Evolutionary conservation across 495 filamentous ascomycete genomes (phyloP).

Genomic region (Podospora bellae-mahoneyi): DNA sequence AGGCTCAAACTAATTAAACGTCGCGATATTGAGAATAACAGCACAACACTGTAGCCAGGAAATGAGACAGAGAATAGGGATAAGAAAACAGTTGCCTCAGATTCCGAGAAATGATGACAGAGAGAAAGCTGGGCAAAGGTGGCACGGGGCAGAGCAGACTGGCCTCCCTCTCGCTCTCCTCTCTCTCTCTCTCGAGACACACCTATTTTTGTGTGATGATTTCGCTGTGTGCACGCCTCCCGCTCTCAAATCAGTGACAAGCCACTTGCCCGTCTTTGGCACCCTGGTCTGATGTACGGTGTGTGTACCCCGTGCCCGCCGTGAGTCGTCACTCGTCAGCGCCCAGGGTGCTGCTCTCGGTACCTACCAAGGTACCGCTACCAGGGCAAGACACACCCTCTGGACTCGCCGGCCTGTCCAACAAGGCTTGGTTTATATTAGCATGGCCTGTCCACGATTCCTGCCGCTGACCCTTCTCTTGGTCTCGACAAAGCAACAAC

Average conservation of each 20-base stretch:
- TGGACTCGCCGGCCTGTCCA: neutral
- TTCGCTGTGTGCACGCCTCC: too few relatives aligned
- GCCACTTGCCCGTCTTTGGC: neutral
- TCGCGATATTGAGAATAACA: neutral
- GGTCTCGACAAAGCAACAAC: constrained; percentile 45
- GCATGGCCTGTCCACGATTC: constrained; percentile 19
- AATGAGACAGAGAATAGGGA: neutral
- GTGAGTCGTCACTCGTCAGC: constrained; percentile 6
- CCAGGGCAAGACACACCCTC: constrained; percentile 1
- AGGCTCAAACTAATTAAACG: neutral
- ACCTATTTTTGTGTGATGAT: too few relatives aligned
- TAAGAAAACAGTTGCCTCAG: neutral
- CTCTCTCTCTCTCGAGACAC: too few relatives aligned
- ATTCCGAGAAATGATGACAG: neutral
- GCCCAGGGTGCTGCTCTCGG: constrained; percentile 5
- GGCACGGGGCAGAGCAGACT: neutral
- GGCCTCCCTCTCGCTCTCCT: too few relatives aligned
- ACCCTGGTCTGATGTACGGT: constrained; percentile 1
- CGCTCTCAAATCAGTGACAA: neutral
- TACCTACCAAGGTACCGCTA: constrained; percentile 11
- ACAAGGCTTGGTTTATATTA: constrained; percentile 24
- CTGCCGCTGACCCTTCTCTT: constrained; percentile 32
- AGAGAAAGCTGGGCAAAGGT: neutral
- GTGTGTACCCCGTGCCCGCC: neutral
- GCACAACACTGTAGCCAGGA: neutral